Evolutionary conservation across 176 grass and related monocot genomes (phyloP), one percentile per base, ranked within the genome.

Genomic region (Phyllostachys edulis): DNA sequence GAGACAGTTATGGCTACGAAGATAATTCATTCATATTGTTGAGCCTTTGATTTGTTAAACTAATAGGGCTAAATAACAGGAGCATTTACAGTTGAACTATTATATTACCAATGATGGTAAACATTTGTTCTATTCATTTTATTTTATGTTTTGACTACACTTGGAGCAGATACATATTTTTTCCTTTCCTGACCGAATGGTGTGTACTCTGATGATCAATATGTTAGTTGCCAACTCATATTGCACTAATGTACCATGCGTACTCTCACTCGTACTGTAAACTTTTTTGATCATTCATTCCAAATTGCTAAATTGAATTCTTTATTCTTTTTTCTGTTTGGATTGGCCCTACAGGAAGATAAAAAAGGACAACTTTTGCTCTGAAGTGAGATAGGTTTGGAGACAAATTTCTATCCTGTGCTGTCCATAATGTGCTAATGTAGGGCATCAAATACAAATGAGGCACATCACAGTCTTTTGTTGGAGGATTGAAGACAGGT

Each of bases 371-470:
- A 52, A 49, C 2, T 12, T 39, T 82, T 70, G 8, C 77, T 65
- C 11, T 71, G 13, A 39, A 75, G 26, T 70, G 61, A 65, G 16
- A 88, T 39, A 71, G 23, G 54, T 75, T 42, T 66, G 6, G 16
- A 63, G 9, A 17, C n/a, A 85, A 47, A 13, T 71, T 54, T 69
- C 14, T 85, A 45, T 59, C 61, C 18, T 85, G n/a, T n/a, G n/a
- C n/a, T n/a, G 39, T 59, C 61, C 10, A 55, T 78, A 66, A 67
- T 68, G 79, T 45, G 70, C 40, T 83, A 85, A 68, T 63, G 7
- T 37, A 84, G 85, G 72, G 41, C 36, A 80, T 69, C 80, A 63
- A 47, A 80, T 80, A 17, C 32, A 82, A 89, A 90, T 73, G 88
- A 84, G 47, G 57, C 70, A 55, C 67, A 64, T 5, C 37, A 6